These are phyloP conservation scores for Craspedostauros australis DNA, from an alignment of 108 stramenopile genomes.

Conservation along the genomic window DNA sequence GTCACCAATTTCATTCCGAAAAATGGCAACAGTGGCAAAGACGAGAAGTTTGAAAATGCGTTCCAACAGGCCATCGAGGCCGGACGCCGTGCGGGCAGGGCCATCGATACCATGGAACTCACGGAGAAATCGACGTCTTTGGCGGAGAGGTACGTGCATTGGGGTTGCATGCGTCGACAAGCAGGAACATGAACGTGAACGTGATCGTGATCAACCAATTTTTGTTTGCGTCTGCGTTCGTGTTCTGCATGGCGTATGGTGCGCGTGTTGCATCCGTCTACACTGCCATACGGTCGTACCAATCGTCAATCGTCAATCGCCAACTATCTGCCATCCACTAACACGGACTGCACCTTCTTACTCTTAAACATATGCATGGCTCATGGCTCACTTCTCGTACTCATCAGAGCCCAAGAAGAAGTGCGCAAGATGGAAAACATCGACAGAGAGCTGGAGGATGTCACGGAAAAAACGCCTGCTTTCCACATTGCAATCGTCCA, in stretches of 20 bases:
- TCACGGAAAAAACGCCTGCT: conserved; percentile 26
- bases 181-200: no score
- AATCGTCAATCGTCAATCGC: no score
- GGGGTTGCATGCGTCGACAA: no score
- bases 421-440: conserved; percentile 11
- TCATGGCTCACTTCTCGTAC: no score
- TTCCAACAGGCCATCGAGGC: conserved; percentile 50
- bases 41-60: conserved; percentile 24
- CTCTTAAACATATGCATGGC: no score
- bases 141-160: conserved; percentile 11
- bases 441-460: conserved; percentile 13
- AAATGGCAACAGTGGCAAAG: conserved; percentile 1
- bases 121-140: conserved; percentile 48
- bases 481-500: conserved; percentile 26
- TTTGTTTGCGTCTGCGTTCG: no score
- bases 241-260: no score
- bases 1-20: not conserved
- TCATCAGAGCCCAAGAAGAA: conserved; percentile 22
- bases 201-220: no score
- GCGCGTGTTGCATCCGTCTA: no score
- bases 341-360: no score
- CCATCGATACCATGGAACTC: conserved; percentile 47
- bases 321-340: no score
- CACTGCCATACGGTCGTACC: no score
- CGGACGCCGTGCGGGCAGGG: conserved; percentile 41